Evolutionary conservation across 164 flowering plant species (phyloP).

Genomic region (Chimonanthus praecox): DNA sequence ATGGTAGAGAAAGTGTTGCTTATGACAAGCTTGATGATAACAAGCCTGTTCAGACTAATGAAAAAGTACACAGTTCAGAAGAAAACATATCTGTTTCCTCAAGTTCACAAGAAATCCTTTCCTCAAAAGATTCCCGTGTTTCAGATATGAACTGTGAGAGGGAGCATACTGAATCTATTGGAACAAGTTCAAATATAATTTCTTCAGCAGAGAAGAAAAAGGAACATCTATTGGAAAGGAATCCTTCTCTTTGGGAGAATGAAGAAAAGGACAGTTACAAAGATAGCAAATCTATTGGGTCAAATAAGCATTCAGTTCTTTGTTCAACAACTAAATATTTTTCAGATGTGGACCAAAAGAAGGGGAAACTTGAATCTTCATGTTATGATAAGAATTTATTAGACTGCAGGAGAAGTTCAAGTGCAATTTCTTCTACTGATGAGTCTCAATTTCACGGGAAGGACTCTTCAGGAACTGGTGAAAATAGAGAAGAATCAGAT

Average conservation of each 20-base stretch:
- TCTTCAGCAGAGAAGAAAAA: constrained; percentile 1
- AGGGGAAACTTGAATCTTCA: constrained; percentile 9
- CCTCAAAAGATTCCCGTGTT: constrained; percentile 11
- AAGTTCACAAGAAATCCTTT: constrained; percentile 5
- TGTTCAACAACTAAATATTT: constrained; percentile 9
- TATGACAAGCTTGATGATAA: constrained; percentile 15
- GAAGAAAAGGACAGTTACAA: constrained; percentile 11
- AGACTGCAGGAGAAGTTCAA: constrained; percentile 5
- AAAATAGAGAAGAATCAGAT: constrained; percentile 9
- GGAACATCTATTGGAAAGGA: constrained; percentile 7
- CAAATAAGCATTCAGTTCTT: constrained; percentile 11
- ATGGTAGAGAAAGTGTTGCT: background rate
- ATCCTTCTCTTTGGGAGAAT: constrained; percentile 10
- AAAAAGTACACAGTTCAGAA: constrained; percentile 11
- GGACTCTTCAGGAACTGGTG: constrained; percentile 9
- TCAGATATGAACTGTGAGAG: constrained; percentile 9
- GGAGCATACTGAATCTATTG: constrained; percentile 11
- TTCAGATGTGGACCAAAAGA: constrained; percentile 9
- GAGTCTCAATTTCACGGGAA: constrained; percentile 15
- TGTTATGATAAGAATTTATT: constrained; percentile 13
- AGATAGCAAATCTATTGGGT: constrained; percentile 14
- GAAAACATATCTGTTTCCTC: constrained; percentile 16
- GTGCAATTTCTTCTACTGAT: constrained; percentile 20
- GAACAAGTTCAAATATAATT: constrained; percentile 10
- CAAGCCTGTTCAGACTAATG: constrained; percentile 13